A percentile compares a stretch with the other conserved stretches of the same genome.
Evolutionary conservation across 108 stramenopile species (phyloP).

Genomic region (Licmophora abbreviata): DNA sequence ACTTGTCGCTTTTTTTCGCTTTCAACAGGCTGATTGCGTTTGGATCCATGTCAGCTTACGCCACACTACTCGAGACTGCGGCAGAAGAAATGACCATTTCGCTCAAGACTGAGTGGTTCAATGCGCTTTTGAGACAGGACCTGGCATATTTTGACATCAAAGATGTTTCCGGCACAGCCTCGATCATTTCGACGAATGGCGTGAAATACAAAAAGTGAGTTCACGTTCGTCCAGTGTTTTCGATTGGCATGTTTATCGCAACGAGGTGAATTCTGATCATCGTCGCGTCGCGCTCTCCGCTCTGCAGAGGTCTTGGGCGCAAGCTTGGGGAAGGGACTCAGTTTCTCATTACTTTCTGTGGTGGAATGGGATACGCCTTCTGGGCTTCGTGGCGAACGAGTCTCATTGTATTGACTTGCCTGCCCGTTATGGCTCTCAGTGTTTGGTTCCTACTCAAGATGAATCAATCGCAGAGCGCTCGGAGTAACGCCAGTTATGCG

Average conservation of each 20-base stretch:
- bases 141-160: slow-evolving; percentile 49
- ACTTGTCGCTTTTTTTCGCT: slow-evolving; percentile 16
- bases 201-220: slow-evolving; percentile 22
- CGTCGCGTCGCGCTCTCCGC: background rate
- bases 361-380: slow-evolving; percentile 32
- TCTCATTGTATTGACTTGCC: slow-evolving; percentile 21
- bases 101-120: slow-evolving; percentile 35
- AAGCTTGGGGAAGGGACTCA: slow-evolving; percentile 40
- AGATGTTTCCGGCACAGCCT: slow-evolving; percentile 37
- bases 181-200: slow-evolving; percentile 28
- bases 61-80: slow-evolving; percentile 15
- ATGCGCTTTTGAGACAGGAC: slow-evolving; percentile 45
- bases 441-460: slow-evolving; percentile 20
- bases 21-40: slow-evolving; percentile 3
- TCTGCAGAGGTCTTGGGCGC: slow-evolving; percentile 21
- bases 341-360: slow-evolving; percentile 27
- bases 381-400: slow-evolving; percentile 23
- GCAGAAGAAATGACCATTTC: slow-evolving; percentile 20
- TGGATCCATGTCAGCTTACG: slow-evolving; percentile 12
- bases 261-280: background rate
- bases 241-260: background rate
- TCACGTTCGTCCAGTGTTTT: background rate
- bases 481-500: slow-evolving; percentile 28
- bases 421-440: slow-evolving; percentile 35
- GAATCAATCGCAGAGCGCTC: slow-evolving; percentile 15